phyloP scores from a whole-genome alignment of 78 protist species.

The Dictyostelium firmibasis region DNA sequence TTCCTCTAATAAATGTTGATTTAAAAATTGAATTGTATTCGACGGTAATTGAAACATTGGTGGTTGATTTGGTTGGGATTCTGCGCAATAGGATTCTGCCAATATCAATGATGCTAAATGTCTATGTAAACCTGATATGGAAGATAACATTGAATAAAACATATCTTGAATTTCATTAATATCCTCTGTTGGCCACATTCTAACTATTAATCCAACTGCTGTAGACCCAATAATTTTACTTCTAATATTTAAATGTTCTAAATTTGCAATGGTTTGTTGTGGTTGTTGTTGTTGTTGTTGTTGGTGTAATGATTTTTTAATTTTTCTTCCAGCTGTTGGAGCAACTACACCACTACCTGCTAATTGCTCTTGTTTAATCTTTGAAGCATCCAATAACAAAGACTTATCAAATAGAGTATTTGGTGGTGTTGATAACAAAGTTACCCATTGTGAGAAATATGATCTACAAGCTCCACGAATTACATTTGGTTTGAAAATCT shows the following conservation, averaged over 20 bases:
- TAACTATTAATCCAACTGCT: constrained; percentile 28
- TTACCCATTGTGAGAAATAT: constrained; percentile 37
- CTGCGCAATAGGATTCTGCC: neutral
- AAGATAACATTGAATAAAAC: neutral
- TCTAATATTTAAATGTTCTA: constrained; percentile 16
- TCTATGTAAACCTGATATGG: constrained; percentile 23
- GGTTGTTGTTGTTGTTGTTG: neutral
- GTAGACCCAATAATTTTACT: constrained; percentile 36
- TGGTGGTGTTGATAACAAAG: constrained; percentile 33
- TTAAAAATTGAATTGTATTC: neutral
- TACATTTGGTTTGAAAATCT: constrained; percentile 6
- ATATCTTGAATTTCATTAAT: constrained; percentile 9
- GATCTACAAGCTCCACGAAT: constrained; percentile 27
- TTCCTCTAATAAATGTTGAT: neutral
- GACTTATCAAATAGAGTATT: constrained; percentile 6
- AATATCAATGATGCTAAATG: constrained; percentile 49
- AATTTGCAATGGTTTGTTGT: constrained; percentile 4
- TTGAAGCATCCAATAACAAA: neutral
- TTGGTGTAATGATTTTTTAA: neutral
- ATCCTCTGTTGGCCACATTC: constrained; percentile 45
- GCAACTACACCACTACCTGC: neutral
- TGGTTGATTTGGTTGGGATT: neutral
- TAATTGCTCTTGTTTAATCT: neutral
- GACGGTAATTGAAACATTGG: constrained; percentile 1
- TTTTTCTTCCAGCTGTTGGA: neutral